These are phyloP conservation scores for Malassezia globosa DNA, from an alignment of 1,284 basidiomycete species.

Conservation along the genomic window DNA sequence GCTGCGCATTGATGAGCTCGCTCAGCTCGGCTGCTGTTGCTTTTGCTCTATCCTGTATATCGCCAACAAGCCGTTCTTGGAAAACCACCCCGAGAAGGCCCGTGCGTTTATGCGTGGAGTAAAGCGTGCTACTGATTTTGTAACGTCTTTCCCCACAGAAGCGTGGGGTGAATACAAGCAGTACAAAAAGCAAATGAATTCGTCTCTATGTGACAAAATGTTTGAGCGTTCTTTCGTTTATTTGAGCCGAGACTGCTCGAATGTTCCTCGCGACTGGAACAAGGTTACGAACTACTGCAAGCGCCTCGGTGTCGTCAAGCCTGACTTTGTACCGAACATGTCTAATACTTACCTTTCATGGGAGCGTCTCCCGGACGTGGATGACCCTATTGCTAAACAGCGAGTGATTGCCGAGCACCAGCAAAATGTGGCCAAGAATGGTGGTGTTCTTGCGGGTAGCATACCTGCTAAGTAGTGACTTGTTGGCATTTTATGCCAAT, in stretches of 20 bases:
- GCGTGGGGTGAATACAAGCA: conserved; percentile 47
- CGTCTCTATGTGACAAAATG: conserved; percentile 36
- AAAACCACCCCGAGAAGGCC: conserved; percentile 43
- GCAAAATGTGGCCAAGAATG: conserved; percentile 18
- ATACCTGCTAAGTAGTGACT: too few species aligned
- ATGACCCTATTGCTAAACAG: conserved; percentile 31
- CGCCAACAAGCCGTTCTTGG: conserved; percentile 37
- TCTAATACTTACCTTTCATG: conserved; percentile 45
- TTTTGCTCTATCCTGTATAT: conserved; percentile 47
- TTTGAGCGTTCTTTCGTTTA: conserved; percentile 47
- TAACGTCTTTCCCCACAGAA: conserved; percentile 39
- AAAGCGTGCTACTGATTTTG: conserved; percentile 47
- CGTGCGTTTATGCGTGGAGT: conserved; percentile 48
- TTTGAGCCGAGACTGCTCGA: conserved; percentile 45
- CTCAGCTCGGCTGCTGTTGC: conserved; percentile 48
- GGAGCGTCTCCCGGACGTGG: conserved; percentile 25
- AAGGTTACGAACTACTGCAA: conserved; percentile 48
- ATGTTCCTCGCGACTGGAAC: conserved; percentile 34
- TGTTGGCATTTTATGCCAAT: too few species aligned
- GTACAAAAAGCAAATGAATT: conserved; percentile 46
- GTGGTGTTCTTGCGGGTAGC: conserved; percentile 8
- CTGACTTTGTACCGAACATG: conserved; percentile 46
- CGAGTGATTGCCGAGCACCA: conserved; percentile 27
- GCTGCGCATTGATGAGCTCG: conserved; percentile 47
- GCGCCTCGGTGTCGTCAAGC: conserved; percentile 45